Evolutionary conservation across 78 protist species (phyloP), one percentile per base, ranked within the genome.

Genomic region (Monosiga brevicollis): DNA sequence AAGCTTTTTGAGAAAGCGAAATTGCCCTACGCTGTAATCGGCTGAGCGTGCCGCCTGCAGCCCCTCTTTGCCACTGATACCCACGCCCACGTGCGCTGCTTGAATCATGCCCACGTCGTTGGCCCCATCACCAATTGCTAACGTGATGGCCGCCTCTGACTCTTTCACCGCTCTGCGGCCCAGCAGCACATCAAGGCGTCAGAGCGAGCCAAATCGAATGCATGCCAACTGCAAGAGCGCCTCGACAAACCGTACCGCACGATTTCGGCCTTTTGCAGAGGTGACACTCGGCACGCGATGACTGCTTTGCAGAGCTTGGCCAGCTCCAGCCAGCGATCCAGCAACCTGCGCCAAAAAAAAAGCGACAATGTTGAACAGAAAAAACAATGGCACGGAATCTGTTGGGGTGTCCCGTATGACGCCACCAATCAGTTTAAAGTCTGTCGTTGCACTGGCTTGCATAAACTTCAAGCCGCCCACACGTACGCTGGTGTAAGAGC

Each of bases 71-170:
- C 81, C 78, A 79, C 77, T 81, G 75, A 77, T 32, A 11, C 80
- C 86, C 1, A 84, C 71, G 25, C 95, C 97, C 2, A 92, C 80
- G 42, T 88, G 76, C 22, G 93, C 97, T 36, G 78, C 76, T 41
- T 72, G 87, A 72, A 92, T 88, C 95, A 92, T 94, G 23, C 87
- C 23, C 34, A 91, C 93, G 86, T 92, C 94, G 83, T 90, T 92
- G 32, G 93, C 95, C 10, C 95, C 97, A 82, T 92, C 97, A 1
- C 97, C 95, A 62, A 95, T 90, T 42, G 92, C 91, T 32, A 90
- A 70, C 37, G 92, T 89, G 43, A 84, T 75, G 26, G 82, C 86
- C 0, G 36, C 29, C 62, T 49, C 62, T 24, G 77, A 74, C 32
- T 76, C 55, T 20, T 39, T 40, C 62, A 49, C 62, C 62, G 15